Conservation (phyloP, 176 grass and related monocot genomes). For the Carex scoparia region DNA sequence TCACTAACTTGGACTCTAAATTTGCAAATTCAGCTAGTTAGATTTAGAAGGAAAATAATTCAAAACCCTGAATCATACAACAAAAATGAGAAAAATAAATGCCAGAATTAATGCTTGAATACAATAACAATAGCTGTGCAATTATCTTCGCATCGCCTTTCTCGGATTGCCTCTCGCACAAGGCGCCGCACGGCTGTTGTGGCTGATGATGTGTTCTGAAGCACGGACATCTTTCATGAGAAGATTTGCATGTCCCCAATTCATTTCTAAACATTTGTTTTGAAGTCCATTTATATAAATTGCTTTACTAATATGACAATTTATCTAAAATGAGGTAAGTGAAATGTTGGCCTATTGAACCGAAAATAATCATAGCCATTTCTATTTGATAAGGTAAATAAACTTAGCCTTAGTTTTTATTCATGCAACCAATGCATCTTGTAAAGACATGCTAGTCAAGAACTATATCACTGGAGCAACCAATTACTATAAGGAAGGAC, state of each 20-base stretch:
- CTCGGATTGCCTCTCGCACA: conserved; percentile 74
- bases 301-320: not conserved
- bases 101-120: conserved; percentile 46
- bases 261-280: not conserved
- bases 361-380: no score
- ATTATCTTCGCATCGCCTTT: conserved; percentile 80
- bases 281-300: not conserved
- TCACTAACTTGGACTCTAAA: no score
- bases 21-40: not conserved
- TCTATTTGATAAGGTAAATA: not conserved
- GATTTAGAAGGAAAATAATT: not conserved
- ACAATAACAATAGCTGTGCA: conserved; percentile 69
- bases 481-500: not conserved
- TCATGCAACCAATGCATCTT: not conserved
- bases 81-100: not conserved
- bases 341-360: not conserved
- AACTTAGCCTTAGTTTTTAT: not conserved
- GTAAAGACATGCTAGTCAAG: not conserved
- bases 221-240: not conserved
- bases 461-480: not conserved
- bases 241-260: not conserved
- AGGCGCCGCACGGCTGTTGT: conserved; percentile 58
- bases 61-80: no score
- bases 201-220: conserved; percentile 26
- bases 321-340: not conserved